phyloP scores from a whole-genome alignment of 257 asterid species.

The Paraleonurus japonicus region DNA sequence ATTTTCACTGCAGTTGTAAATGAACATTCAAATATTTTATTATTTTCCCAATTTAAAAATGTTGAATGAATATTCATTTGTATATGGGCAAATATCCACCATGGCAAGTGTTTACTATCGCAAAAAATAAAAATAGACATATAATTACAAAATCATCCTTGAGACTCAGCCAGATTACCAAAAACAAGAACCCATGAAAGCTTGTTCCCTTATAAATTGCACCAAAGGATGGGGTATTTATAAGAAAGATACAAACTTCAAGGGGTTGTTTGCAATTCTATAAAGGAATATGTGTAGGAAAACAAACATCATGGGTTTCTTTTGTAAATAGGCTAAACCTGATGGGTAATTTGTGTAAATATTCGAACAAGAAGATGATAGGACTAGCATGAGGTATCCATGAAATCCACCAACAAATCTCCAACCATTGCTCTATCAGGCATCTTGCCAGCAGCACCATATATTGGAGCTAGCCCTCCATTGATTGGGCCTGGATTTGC shows the following conservation, averaged over 20 bases:
- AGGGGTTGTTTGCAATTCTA: background rate
- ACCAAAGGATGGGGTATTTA: background rate
- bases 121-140: background rate
- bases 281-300: background rate
- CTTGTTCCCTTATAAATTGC: background rate
- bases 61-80: constrained; percentile 16
- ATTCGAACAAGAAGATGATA: background rate
- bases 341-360: background rate
- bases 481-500: constrained; percentile 86
- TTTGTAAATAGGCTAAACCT: background rate
- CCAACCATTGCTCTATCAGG: constrained; percentile 91
- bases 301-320: background rate
- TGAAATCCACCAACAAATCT: constrained; percentile 89
- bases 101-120: background rate
- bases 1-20: too few species aligned
- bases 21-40: too few species aligned
- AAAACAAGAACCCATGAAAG: background rate
- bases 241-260: background rate
- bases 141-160: background rate
- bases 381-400: constrained; percentile 74
- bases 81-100: background rate
- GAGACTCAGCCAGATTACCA: background rate
- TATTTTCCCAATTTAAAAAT: constrained; percentile 1
- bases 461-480: constrained; percentile 97
- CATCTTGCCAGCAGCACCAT: constrained; percentile 98